Percentiles rank a stretch among this genome's conserved stretches.
These are phyloP conservation scores for Russula vinacea DNA, from an alignment of 768 basidiomycete genomes.

Conservation along the genomic window DNA sequence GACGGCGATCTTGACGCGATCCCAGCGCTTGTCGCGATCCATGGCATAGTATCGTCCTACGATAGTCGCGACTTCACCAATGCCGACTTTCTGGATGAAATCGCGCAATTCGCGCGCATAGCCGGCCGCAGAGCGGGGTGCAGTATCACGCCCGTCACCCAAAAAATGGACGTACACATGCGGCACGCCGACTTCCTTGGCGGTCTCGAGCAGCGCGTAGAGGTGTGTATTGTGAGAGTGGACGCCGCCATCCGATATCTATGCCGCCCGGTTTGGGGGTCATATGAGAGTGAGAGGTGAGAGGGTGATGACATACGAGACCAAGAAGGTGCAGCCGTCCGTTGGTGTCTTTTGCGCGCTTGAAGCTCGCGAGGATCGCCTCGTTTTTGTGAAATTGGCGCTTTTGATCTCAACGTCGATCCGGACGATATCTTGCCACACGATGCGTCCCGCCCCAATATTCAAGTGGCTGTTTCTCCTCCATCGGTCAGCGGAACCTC, in stretches of 20 bases:
- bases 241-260: slow-evolving; percentile 96
- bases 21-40: slow-evolving; percentile 98
- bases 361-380: slow-evolving; percentile 65
- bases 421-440: slow-evolving; percentile 97
- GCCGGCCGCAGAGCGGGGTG: slow-evolving; percentile 73
- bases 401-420: slow-evolving; percentile 93
- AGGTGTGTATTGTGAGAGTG: slow-evolving; percentile 93
- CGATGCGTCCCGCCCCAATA: slow-evolving; percentile 90
- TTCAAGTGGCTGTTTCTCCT: slow-evolving; percentile 69
- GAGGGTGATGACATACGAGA: slow-evolving; percentile 48
- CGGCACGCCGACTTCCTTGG: slow-evolving; percentile 80
- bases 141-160: slow-evolving; percentile 93
- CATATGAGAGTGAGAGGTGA: neutral
- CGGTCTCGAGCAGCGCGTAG: slow-evolving; percentile 85
- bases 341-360: slow-evolving; percentile 76
- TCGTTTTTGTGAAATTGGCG: slow-evolving; percentile 77
- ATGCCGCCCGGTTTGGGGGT: neutral
- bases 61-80: slow-evolving; percentile 80
- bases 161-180: slow-evolving; percentile 92
- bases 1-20: slow-evolving; percentile 84
- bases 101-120: slow-evolving; percentile 76
- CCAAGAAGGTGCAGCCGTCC: slow-evolving; percentile 88
- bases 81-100: slow-evolving; percentile 71
- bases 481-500: slow-evolving; percentile 14
- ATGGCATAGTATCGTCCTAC: slow-evolving; percentile 94